Percentiles rank a stretch among this genome's conserved stretches.
Conservation (phyloP, 345 rosid genomes). For the Turnera subulata region DNA sequence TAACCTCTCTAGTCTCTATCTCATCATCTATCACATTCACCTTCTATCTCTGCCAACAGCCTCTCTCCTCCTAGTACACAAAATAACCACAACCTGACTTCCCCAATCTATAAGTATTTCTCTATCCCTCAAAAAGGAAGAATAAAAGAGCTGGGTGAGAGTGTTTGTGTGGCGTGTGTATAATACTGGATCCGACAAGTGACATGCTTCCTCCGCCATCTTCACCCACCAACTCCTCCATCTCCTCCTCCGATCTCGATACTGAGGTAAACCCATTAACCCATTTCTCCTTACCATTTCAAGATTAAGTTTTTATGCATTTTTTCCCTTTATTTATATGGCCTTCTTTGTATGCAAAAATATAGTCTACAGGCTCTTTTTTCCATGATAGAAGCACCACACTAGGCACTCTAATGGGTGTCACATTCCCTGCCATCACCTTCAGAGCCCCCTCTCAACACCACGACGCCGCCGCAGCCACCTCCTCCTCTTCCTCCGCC, state of each 20-base stretch:
- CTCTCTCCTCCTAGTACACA: too few relatives aligned
- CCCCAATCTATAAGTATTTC: too few relatives aligned
- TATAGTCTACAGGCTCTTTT: slow-evolving; percentile 89
- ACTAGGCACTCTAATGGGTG: slow-evolving; percentile 89
- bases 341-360: background rate
- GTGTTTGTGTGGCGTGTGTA: background rate
- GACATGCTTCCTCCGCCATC: slow-evolving; percentile 41
- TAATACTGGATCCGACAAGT: slow-evolving; percentile 53
- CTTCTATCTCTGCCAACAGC: too few relatives aligned
- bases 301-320: background rate
- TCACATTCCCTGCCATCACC: slow-evolving; percentile 61
- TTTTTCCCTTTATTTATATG: background rate
- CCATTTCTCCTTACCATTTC: background rate
- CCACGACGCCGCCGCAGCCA: slow-evolving; percentile 24
- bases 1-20: too few relatives aligned
- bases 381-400: slow-evolving; percentile 96
- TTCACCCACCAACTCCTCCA: slow-evolving; percentile 76
- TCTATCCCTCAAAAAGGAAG: background rate
- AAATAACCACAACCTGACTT: too few relatives aligned
- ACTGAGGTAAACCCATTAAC: slow-evolving; percentile 53
- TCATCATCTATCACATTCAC: too few relatives aligned
- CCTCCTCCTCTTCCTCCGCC: slow-evolving; percentile 11
- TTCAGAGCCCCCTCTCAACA: slow-evolving; percentile 58
- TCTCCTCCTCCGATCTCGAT: slow-evolving; percentile 94
- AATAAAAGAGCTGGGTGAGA: background rate